Base-by-base conservation (phyloP, 1,284 basidiomycete genomes). In the Ganoderma lucidum region DNA sequence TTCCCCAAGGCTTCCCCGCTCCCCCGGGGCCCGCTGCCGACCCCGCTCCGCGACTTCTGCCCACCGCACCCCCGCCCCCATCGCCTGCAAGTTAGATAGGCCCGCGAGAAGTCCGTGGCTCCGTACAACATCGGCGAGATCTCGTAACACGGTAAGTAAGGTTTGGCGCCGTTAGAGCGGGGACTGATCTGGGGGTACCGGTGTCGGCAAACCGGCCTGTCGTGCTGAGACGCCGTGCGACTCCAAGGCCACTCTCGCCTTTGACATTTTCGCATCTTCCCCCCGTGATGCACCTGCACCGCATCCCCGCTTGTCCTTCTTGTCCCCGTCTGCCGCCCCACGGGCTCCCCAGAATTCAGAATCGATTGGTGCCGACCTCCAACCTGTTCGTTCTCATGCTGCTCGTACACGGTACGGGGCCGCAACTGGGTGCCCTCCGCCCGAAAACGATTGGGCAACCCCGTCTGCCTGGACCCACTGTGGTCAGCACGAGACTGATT, bases 401-500 rank as follows among this genome's bases (percentile, higher is more conserved):
- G 14, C 53, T 55, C 14, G 53, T 32, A n/a, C n/a, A n/a, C n/a
- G n/a, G n/a, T n/a, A 4, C 17, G 53, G 30, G 30, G 32, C 53
- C 45, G 45, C 45, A 6, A 19, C 15, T 15, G 42, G 42, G 6
- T 15, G 51, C 19, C 28, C 28, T 15, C 28, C 51, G 19, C 23
- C 45, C 45, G 19, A 8, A 8, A 30, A 14, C n/a, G n/a, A 23
- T 23, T 2, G 23, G 48, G 48, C 23, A 3, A 23, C 48, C 12
- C 48, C 23, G 23, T 28, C 48, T 28, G 48, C 10, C 48, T 15
- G 8, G 30, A 19, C 14, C 32, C 64, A 51, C 56, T 42, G 55
- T 35, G 60, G 65, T 62, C 51, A 66, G 65, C 65, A 66, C 65
- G 65, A 48, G 65, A 66, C 61, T 62, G 44, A 62, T 66, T 51